Percentiles rank a stretch among this genome's conserved stretches.
Conservation (phyloP, 257 asterid species). For the Nicotiana tomentosiformis region DNA sequence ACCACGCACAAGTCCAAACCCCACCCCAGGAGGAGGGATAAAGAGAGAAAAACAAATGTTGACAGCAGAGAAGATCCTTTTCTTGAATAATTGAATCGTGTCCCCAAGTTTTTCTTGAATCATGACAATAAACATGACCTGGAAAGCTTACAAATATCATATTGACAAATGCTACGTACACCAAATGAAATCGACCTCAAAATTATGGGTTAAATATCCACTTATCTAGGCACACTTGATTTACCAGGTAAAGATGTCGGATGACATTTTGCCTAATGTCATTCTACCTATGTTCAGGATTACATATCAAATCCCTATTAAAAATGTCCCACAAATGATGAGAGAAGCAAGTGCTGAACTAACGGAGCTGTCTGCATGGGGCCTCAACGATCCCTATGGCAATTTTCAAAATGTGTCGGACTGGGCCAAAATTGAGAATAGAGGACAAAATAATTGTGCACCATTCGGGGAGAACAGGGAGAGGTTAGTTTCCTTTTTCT, state of each 20-base stretch:
- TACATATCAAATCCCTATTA: neutral
- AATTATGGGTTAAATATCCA: neutral
- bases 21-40: neutral
- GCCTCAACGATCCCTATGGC: neutral
- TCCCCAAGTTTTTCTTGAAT: neutral
- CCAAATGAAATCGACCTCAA: neutral
- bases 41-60: neutral
- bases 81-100: neutral
- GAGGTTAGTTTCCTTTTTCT: neutral
- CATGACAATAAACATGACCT: neutral
- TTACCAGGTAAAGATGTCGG: neutral
- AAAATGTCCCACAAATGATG: neutral
- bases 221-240: neutral
- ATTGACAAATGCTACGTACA: too few relatives aligned
- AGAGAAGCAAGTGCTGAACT: neutral
- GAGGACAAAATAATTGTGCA: neutral
- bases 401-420: neutral
- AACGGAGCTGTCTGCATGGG: neutral
- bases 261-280: neutral
- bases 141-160: neutral
- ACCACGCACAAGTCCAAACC: constrained; percentile 3
- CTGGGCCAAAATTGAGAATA: neutral
- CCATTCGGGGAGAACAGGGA: neutral
- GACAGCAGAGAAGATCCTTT: neutral
- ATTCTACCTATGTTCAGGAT: neutral